A percentile compares a stretch with the other conserved stretches of the same genome.
Conservation (phyloP, 2,329 filamentous ascomycete species). For the Fusarium bactridioides region DNA sequence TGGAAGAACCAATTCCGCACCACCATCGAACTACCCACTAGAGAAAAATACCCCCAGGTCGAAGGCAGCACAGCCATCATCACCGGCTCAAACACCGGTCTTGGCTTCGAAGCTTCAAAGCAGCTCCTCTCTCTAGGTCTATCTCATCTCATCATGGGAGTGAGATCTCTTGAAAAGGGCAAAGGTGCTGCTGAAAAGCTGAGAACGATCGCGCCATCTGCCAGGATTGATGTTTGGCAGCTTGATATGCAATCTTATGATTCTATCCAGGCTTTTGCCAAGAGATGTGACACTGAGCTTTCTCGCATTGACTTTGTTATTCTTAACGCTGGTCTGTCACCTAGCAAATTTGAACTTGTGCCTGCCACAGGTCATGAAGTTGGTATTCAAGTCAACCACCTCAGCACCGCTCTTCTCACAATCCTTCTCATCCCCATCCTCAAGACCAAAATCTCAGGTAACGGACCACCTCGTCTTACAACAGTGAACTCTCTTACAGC, state of each 20-base stretch:
- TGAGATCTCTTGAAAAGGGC: constrained; percentile 25
- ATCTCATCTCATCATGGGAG: constrained; percentile 25
- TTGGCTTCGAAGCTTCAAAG: constrained; percentile 37
- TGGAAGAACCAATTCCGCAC: constrained; percentile 35
- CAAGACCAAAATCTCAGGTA: constrained; percentile 8
- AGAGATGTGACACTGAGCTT: constrained; percentile 21
- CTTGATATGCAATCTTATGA: constrained; percentile 41
- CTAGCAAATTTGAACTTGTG: constrained; percentile 22
- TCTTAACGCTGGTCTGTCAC: constrained; percentile 46
- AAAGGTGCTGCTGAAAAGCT: constrained; percentile 19
- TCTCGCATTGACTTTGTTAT: constrained; percentile 40
- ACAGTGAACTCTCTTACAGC: constrained; percentile 44
- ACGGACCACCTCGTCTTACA: constrained; percentile 33
- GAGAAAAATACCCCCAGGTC: constrained; percentile 16
- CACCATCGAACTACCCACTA: constrained; percentile 32
- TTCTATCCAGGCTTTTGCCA: constrained; percentile 32
- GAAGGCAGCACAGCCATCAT: constrained; percentile 31
- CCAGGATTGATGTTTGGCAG: constrained; percentile 37
- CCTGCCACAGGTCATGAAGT: constrained; percentile 42
- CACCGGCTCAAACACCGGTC: constrained; percentile 40
- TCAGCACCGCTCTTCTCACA: constrained; percentile 42
- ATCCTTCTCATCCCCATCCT: constrained; percentile 39
- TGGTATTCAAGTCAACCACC: constrained; percentile 46
- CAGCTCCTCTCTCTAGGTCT: constrained; percentile 35
- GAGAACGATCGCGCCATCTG: not conserved